Evolutionary conservation across 2,329 filamentous ascomycete genomes (phyloP), one percentile per base, ranked within the genome.

Genomic region (Lojkania enalia): DNA sequence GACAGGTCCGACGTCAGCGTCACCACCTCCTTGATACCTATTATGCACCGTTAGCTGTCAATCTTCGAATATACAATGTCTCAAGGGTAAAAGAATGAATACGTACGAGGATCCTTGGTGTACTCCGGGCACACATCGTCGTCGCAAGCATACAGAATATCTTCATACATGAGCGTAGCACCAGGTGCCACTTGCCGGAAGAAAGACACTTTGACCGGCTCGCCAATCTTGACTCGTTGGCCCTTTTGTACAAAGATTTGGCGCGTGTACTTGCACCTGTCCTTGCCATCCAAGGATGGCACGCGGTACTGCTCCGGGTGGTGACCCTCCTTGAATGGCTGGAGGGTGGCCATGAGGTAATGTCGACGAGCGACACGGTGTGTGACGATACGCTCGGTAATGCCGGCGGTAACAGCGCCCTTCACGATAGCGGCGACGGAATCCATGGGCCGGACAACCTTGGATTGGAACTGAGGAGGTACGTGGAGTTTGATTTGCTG

Each of bases 221-320:
- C 94, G 61, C 94, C 94, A 70, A 96, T 97, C 85, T 97, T 97
- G 74, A 99, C 91, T 71, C 95, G 87, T 72, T 99, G 94, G 13
- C 94, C 94, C 76, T 96, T 97, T 65, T 96, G 94, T 54, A 99
- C 92, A 61, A 97, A 99, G 44, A 99, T 97, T 69, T 99, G 94
- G 42, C 94, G 80, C 1, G 94, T 97, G 69, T 97, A 97, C 75
- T 97, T 97, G 86, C 94, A 99, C 49, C 94, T 84, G 66, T 99
- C 94, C 71, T 96, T 96, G 64, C 94, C 94, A 61, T 99, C 94
- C 44, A 99, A 81, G 51, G 89, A 95, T 14, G 94, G 94, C 18
- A 97, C 94, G 67, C 94, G 90, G 77, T 97, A 99, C 40, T 95
- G 91, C 71, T 99, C 94, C 9, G 94, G 94, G 69, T 99, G 94